phyloP scores from a whole-genome alignment of 192 early-diverging fungal genomes.

The Gaertneriomyces sp. region DNA sequence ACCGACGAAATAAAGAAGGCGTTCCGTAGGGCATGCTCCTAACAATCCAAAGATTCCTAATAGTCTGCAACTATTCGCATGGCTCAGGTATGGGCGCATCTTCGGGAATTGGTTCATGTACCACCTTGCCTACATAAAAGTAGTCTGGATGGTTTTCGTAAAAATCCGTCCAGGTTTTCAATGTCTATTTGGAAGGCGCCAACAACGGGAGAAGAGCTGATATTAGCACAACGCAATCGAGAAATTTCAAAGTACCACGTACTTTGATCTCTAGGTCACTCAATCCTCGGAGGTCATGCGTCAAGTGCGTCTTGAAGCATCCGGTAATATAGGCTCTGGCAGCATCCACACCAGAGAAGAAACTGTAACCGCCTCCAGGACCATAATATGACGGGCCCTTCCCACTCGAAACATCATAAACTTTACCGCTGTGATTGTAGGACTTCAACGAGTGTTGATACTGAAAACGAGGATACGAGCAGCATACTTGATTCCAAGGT shows the following conservation, averaged over 20 bases:
- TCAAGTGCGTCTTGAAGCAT: constrained; percentile 89
- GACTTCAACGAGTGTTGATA: neutral
- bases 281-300: constrained; percentile 89
- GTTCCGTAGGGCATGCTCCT: too few relatives aligned
- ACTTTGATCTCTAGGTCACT: constrained; percentile 69
- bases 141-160: constrained; percentile 87
- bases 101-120: constrained; percentile 78
- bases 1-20: too few relatives aligned
- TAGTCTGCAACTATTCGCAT: too few relatives aligned
- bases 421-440: constrained; percentile 65
- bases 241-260: constrained; percentile 15
- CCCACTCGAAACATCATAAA: constrained; percentile 88
- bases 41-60: too few relatives aligned
- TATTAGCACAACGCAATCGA: too few relatives aligned
- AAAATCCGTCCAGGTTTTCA: constrained; percentile 81
- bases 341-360: constrained; percentile 90
- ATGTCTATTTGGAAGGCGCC: constrained; percentile 46
- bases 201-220: too few relatives aligned
- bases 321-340: constrained; percentile 93
- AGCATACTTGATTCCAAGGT: constrained; percentile 79
- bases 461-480: neutral
- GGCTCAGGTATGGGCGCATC: constrained; percentile 75
- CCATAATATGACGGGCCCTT: constrained; percentile 81
- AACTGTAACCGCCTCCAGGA: constrained; percentile 73
- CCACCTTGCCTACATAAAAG: constrained; percentile 77